These are phyloP conservation scores for Fusarium albosuccineum DNA, from an alignment of 2,329 filamentous ascomycete genomes.

Conservation along the genomic window DNA sequence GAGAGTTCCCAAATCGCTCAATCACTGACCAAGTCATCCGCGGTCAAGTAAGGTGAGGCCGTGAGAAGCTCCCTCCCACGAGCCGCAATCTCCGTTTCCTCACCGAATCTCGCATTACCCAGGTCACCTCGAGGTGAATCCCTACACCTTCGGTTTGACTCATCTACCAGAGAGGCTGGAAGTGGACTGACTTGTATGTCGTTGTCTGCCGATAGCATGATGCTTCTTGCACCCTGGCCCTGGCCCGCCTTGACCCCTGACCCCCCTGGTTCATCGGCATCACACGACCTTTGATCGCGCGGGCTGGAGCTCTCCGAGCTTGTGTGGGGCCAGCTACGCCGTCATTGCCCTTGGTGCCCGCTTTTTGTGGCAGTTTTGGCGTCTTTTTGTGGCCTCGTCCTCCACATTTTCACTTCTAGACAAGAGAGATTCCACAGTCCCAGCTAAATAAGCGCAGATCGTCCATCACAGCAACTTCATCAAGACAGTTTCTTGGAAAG, in stretches of 20 bases:
- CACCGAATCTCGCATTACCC: conserved; percentile 11
- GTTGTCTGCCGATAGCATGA: conserved; percentile 24
- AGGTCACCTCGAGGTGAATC: conserved; percentile 2
- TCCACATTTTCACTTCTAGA: conserved; percentile 39
- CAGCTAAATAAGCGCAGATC: not conserved
- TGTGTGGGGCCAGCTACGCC: conserved; percentile 44
- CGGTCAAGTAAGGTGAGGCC: not conserved
- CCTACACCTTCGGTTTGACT: conserved; percentile 1
- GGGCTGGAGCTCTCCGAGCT: conserved; percentile 47
- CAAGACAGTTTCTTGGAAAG: conserved; percentile 9
- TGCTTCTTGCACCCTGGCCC: conserved; percentile 17
- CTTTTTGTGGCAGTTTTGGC: conserved; percentile 23
- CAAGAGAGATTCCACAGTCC: conserved; percentile 18
- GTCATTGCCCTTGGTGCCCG: conserved; percentile 34
- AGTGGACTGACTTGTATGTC: conserved; percentile 8
- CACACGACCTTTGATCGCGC: conserved; percentile 35
- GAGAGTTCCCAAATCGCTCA: not conserved
- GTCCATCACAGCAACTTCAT: not conserved
- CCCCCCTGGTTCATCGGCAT: conserved; percentile 39
- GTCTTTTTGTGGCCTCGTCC: conserved; percentile 40
- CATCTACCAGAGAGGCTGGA: not conserved
- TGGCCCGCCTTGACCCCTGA: conserved; percentile 23
- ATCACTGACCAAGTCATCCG: conserved; percentile 2
- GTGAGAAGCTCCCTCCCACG: conserved; percentile 7
- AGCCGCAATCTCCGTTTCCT: conserved; percentile 5